phyloP scores from a whole-genome alignment of 2,329 filamentous ascomycete genomes.

The Annulohypoxylon truncatum region DNA sequence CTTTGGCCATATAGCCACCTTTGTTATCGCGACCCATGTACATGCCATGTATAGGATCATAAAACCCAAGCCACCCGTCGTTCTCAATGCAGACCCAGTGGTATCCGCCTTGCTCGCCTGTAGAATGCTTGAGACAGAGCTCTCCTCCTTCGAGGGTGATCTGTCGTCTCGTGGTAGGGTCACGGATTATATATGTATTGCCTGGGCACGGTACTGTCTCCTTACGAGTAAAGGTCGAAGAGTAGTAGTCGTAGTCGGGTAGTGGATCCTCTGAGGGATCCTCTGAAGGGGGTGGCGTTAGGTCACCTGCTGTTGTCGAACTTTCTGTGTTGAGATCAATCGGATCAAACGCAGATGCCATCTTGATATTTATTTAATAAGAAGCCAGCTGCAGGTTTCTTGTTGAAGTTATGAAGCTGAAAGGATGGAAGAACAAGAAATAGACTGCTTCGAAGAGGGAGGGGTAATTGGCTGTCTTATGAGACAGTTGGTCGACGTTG shows the following conservation, averaged over 20 bases:
- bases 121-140: constrained; percentile 12
- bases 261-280: background rate
- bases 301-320: constrained; percentile 15
- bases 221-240: background rate
- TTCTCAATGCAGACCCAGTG: constrained; percentile 55
- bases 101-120: constrained; percentile 40
- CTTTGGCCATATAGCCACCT: constrained; percentile 42
- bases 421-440: background rate
- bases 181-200: constrained; percentile 25
- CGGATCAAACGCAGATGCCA: background rate
- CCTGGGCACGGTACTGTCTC: constrained; percentile 22
- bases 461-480: constrained; percentile 7
- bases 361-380: background rate
- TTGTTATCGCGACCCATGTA: constrained; percentile 51
- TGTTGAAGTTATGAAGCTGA: background rate
- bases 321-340: constrained; percentile 1
- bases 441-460: constrained; percentile 9
- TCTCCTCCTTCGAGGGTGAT: constrained; percentile 22
- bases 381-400: background rate
- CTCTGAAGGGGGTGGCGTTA: constrained; percentile 6
- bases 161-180: constrained; percentile 14
- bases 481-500: background rate
- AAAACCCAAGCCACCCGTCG: constrained; percentile 55
- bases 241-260: background rate
- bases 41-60: constrained; percentile 49